Conservation (phyloP, 129 eudicot genomes). For the Artemisia tridentata region DNA sequence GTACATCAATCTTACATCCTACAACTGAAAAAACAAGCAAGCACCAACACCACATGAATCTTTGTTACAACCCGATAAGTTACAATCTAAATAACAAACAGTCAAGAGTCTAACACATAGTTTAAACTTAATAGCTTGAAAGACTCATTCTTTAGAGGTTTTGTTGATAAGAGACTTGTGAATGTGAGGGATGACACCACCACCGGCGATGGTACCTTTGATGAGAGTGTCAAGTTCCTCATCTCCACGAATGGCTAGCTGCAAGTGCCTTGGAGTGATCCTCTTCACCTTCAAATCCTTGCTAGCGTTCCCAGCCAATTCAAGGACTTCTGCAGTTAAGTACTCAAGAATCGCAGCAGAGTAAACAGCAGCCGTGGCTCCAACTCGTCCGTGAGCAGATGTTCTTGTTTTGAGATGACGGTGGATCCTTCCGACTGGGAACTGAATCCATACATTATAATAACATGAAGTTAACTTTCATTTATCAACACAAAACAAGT, state of each 20-base stretch:
- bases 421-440: constrained; percentile 82
- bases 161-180: constrained; percentile 94
- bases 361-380: constrained; percentile 89
- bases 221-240: constrained; percentile 87
- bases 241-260: constrained; percentile 85
- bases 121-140: background rate
- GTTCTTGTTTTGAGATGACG: constrained; percentile 74
- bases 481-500: background rate
- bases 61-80: constrained; percentile 12
- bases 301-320: constrained; percentile 84
- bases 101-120: constrained; percentile 27
- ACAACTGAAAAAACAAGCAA: constrained; percentile 8
- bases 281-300: constrained; percentile 89
- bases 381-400: constrained; percentile 77
- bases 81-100: constrained; percentile 8
- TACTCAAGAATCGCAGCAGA: constrained; percentile 84
- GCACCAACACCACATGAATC: constrained; percentile 13
- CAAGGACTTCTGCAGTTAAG: constrained; percentile 82
- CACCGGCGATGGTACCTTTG: constrained; percentile 90
- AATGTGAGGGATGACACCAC: constrained; percentile 97
- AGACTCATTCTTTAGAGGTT: constrained; percentile 59
- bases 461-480: background rate
- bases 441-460: constrained; percentile 32
- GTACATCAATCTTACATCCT: constrained; percentile 28
- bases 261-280: constrained; percentile 80